Evolutionary conservation across 73 alveolate genomes (phyloP).

Genomic region (Paraurostyla sp.): DNA sequence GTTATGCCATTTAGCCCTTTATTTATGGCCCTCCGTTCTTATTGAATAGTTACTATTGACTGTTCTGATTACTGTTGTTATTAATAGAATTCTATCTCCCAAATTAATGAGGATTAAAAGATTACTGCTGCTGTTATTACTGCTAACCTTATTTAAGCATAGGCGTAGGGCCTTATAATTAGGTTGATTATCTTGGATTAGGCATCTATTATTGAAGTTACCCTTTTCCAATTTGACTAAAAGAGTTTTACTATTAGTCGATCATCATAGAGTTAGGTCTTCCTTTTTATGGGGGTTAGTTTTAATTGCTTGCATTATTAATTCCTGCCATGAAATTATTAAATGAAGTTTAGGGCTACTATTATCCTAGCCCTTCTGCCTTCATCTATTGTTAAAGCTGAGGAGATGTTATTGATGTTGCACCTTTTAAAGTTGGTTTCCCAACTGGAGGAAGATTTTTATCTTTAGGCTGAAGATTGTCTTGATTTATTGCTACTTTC

Average conservation of each 20-base stretch:
- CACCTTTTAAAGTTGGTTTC: neutral
- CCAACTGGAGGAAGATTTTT: neutral
- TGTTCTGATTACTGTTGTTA: too few relatives aligned
- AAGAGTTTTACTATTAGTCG: neutral
- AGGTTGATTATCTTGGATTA: too few relatives aligned
- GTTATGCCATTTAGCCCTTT: neutral
- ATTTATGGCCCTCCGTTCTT: constrained; percentile 1
- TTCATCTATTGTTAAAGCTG: neutral
- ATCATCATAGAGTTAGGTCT: constrained; percentile 42
- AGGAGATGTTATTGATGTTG: neutral
- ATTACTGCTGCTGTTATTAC: too few relatives aligned
- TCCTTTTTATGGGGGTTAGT: neutral
- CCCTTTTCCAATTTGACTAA: too few relatives aligned
- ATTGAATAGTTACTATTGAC: too few relatives aligned
- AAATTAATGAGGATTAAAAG: too few relatives aligned
- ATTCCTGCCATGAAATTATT: constrained; percentile 21
- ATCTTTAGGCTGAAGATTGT: constrained; percentile 37
- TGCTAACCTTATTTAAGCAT: too few relatives aligned
- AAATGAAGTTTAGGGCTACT: neutral
- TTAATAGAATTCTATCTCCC: neutral
- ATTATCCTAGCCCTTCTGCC: too few relatives aligned
- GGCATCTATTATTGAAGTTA: too few relatives aligned
- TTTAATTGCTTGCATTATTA: neutral
- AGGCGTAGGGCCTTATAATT: too few relatives aligned
- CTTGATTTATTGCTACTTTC: constrained; percentile 14